Evolutionary conservation across 1,139 yeast genomes (phyloP), one percentile per base, ranked within the genome.

Genomic region (Pichiaceae sp.): DNA sequence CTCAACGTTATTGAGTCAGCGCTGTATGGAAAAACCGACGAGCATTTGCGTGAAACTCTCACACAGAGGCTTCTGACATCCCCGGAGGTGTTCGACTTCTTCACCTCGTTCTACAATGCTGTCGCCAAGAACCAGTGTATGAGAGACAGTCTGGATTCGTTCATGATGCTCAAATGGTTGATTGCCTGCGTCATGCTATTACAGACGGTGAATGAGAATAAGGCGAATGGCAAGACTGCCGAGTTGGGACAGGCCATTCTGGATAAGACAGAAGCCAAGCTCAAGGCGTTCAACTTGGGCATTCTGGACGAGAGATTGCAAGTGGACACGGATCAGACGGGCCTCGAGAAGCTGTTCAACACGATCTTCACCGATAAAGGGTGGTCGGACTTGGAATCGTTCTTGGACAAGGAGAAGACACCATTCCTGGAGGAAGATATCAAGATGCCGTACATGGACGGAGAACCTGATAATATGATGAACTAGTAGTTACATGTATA

Each of bases 91-190:
- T 12, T 25, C 11, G 7, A 8, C 5, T 32, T 32, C 20, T 11
- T 8, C 5, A 7, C 19, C 8, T 6, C 6, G n/a, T 24, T 32
- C 17, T 32, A 32, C 29, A 14, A 23, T 19, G 9, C 18, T 11
- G 20, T n/a, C 7, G 17, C 15, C 19, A 21, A 16, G n/a, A 23
- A 32, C 20, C 17, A 32, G 11, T 15, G n/a, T 12, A 32, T 32
- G n/a, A n/a, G 20, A 7, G 20, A 32, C 17, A 32, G 29, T 16
- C 9, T 32, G 17, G 34, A 32, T 17, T 27, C 29, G 16, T 27
- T 27, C n/a, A 27, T 27, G 29, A 27, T 14, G 16, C 18, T 29
- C 12, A 29, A 29, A n/a, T 15, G 7, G 11, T 11, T 31, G 5
- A 23, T 23, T 14, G 16, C 15, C 15, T 21, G 27, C 9, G 14